Percentiles rank a stretch among this genome's conserved stretches.
These are phyloP conservation scores for Aspergillus flavus DNA, from an alignment of 2,329 filamentous ascomycete species.

Conservation along the genomic window DNA sequence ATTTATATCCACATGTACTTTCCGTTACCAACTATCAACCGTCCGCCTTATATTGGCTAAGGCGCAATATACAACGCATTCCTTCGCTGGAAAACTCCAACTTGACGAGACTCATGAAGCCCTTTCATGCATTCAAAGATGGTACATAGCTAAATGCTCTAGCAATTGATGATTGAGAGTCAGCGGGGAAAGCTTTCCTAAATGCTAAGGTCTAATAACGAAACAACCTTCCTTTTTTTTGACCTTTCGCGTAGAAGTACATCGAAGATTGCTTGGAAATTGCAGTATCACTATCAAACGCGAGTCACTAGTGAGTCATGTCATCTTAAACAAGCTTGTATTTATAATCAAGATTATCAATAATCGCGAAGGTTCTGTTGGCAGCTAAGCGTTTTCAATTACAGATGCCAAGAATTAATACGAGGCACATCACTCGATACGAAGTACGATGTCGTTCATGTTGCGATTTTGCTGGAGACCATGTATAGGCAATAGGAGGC, in stretches of 20 bases:
- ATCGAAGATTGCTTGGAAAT: not conserved
- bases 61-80: not conserved
- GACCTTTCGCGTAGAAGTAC: not conserved
- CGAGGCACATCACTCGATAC: not conserved
- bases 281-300: not conserved
- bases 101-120: not conserved
- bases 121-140: not conserved
- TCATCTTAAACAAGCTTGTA: not conserved
- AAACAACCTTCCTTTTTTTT: not conserved
- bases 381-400: not conserved
- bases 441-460: not conserved
- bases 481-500: not conserved
- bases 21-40: not conserved
- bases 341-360: not conserved
- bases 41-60: not conserved
- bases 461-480: not conserved
- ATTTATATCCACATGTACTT: not conserved
- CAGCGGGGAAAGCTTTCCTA: not conserved
- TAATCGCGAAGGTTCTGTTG: not conserved
- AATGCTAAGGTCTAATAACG: not conserved
- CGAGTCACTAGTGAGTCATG: not conserved
- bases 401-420: not conserved
- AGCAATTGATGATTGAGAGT: not conserved
- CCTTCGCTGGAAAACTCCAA: not conserved
- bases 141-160: not conserved